Conservation (phyloP, 148 eudicot species). For the Dianthus caryophyllus region DNA sequence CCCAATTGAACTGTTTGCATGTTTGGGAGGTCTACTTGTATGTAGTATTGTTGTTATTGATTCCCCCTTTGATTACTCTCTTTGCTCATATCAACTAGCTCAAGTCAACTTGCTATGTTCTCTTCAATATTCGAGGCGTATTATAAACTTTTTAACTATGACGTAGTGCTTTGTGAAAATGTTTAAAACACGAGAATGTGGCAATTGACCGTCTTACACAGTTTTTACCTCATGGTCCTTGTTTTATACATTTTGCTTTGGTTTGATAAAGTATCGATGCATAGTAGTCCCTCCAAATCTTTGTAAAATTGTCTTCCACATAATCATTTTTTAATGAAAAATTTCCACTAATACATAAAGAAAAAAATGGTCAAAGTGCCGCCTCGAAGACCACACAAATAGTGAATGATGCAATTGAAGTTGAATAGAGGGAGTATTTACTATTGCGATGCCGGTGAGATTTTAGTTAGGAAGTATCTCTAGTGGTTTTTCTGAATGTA, state of each 20-base stretch:
- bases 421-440: too few species aligned
- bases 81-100: not conserved
- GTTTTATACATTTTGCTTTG: not conserved
- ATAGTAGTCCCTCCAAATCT: too few species aligned
- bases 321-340: too few species aligned
- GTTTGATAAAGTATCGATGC: not conserved
- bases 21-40: too few species aligned
- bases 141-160: not conserved
- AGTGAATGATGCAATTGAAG: too few species aligned
- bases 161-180: not conserved
- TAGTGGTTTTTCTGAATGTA: not conserved
- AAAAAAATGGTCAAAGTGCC: too few species aligned
- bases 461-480: not conserved
- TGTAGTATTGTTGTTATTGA: slow-evolving; percentile 7
- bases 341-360: too few species aligned
- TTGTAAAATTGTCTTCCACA: too few species aligned
- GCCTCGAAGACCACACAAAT: too few species aligned
- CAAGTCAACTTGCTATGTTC: too few species aligned
- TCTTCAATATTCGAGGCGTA: not conserved
- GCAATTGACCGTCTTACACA: not conserved
- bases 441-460: not conserved
- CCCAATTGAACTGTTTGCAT: too few species aligned
- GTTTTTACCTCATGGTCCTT: not conserved
- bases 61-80: not conserved
- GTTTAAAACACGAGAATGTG: slow-evolving; percentile 1